Evolutionary conservation across 176 grass and related monocot species (phyloP).

Genomic region (Rhynchospora breviuscula): DNA sequence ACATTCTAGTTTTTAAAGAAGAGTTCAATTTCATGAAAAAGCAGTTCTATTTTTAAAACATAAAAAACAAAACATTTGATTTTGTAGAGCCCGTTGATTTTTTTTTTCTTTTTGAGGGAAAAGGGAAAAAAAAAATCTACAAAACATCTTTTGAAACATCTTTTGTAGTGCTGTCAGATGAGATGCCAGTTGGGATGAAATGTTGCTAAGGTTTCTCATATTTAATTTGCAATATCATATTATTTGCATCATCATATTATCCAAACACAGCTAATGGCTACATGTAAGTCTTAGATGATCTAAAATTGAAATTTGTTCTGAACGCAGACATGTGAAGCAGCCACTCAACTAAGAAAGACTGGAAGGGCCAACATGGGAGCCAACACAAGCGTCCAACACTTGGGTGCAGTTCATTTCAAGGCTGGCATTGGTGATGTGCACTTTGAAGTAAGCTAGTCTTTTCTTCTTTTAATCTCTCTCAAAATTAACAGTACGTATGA

Average conservation of each 20-base stretch:
- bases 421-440: constrained; percentile 23
- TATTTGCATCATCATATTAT: neutral
- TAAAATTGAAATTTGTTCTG: neutral
- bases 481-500: neutral
- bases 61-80: no score
- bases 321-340: constrained; percentile 26
- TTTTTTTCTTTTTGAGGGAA: no score
- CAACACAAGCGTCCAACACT: constrained; percentile 1
- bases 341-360: constrained; percentile 19
- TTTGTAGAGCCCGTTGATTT: no score
- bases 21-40: neutral
- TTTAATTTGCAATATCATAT: neutral
- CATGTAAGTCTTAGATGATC: neutral
- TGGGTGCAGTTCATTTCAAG: constrained; percentile 18
- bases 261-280: neutral
- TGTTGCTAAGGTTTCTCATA: neutral
- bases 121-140: no score
- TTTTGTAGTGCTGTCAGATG: no score
- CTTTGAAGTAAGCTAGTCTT: constrained; percentile 15
- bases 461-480: neutral
- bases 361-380: neutral
- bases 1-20: neutral
- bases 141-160: no score
- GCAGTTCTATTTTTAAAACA: neutral
- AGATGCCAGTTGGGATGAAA: no score